Evolutionary conservation across 192 early-diverging fungal species (phyloP), one percentile per base, ranked within the genome.

Genomic region (Mortierella antarctica): DNA sequence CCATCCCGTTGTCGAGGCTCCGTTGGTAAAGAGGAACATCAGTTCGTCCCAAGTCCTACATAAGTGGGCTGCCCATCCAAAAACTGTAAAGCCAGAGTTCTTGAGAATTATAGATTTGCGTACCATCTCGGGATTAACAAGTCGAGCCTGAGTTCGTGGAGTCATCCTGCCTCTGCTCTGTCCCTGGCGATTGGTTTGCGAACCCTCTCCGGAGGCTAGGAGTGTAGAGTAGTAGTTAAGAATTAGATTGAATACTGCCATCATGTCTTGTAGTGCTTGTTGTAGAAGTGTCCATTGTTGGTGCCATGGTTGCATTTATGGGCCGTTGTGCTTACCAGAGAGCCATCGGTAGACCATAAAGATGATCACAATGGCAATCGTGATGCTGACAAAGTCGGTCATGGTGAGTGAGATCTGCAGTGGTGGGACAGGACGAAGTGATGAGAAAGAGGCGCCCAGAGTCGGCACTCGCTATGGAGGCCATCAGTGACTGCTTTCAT

Each of bases 301-400:
- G 11, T 42, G 40, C 40, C 52, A 5, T 55, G 53, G 21, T 8
- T 64, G 46, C 40, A 12, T 11, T 0, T 41, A 41, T 7, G 57
- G 14, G 57, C 3, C 31, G 31, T 3, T 42, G 13, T 18, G 63
- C 44, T 41, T 87, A 87, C 88, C 86, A 51, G 87, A 78, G 52
- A 89, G 83, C 88, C 88, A 89, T 56, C 88, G 82, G 57, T 88
- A 78, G 39, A 83, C 85, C 63, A 88, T 74, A 50, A 89, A 75
- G 41, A 89, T 89, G 62, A 89, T 77, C 70, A 89, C 83, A n/a
- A 89, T 77, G 44, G 86, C 88, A 49, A 89, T 80, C 17, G 87
- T 77, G 65, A 89, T 86, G 50, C 85, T 87, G 62, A 89, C 83
- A 51, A 87, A 85, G 67, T 89, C 88, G 65, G 87, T 90, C 87